Evolutionary conservation across 1,284 basidiomycete genomes (phyloP), one percentile per base, ranked within the genome.

Genomic region (Ustilago tritici): DNA sequence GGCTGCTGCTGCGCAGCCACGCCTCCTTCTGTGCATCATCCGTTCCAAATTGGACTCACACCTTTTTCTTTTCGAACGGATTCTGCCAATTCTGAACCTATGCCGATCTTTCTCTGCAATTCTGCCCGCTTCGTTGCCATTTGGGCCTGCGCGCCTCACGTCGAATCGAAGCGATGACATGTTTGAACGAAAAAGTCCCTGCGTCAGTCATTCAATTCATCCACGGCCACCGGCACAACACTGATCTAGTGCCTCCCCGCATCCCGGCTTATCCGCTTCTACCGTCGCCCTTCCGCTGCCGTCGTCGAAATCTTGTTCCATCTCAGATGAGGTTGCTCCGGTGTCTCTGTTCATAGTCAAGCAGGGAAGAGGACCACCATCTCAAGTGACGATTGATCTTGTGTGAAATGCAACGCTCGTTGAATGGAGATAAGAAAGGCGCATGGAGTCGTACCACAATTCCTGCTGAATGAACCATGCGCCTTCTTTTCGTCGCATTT

Each of bases 221-320:
- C 9, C 9, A 11, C 36, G 14, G 36, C 9, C 40, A 43, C 23
- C 1, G 47, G 23, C 11, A 19, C 23, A 28, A 59, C 50, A 65
- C 63, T 59, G 63, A 41, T 65, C 63, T 32, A 59, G 50, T 47
- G 63, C 63, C 63, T 46, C n/a, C 38, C 62, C 19, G n/a, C 34
- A 34, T 15, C 17, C 55, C 56, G 63, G 50, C 56, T 65, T 31
- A 31, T 40, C 56, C 32, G 38, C 40, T 23, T 31, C n/a, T 23
- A 19, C 46, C 46, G 46, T 32, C 28, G 8, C 6, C 43, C 57
- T n/a, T 32, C 32, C 9, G 40, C 38, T 28, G 12, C 49, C 14
- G 38, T 53, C 56, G 31, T 55, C 63, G n/a, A 57, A 47, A 12
- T 36, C 55, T n/a, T 47, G 56, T 57, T 15, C 28, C 23, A 28